Evolutionary conservation across 495 filamentous ascomycete species (phyloP).

Genomic region (Aspergillus affinis): DNA sequence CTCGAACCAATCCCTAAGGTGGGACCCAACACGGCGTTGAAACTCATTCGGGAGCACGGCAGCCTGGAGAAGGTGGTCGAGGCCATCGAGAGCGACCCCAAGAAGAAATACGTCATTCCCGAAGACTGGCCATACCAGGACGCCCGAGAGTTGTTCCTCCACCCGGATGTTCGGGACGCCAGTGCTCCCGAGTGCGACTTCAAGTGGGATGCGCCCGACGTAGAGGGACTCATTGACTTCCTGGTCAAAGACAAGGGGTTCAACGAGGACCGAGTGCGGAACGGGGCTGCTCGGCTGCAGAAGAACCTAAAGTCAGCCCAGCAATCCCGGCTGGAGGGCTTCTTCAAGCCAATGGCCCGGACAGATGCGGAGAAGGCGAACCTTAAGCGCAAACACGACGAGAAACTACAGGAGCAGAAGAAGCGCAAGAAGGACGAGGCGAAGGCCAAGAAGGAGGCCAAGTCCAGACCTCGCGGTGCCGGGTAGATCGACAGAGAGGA

Average conservation of each 20-base stretch:
- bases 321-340: slow-evolving; percentile 90
- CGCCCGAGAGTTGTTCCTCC: slow-evolving; percentile 84
- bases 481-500: slow-evolving; percentile 24
- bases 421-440: slow-evolving; percentile 91
- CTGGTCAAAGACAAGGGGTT: slow-evolving; percentile 94
- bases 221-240: slow-evolving; percentile 84
- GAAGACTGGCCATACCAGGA: slow-evolving; percentile 94
- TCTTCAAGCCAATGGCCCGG: slow-evolving; percentile 93
- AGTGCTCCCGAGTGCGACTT: slow-evolving; percentile 88
- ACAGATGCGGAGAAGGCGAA: slow-evolving; percentile 77
- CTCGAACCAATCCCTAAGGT: slow-evolving; percentile 93
- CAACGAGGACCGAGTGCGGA: slow-evolving; percentile 86
- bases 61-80: slow-evolving; percentile 84
- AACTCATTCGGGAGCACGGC: slow-evolving; percentile 87
- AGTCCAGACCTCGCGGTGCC: slow-evolving; percentile 79
- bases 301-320: slow-evolving; percentile 89
- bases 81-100: slow-evolving; percentile 68
- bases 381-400: slow-evolving; percentile 90
- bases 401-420: slow-evolving; percentile 84
- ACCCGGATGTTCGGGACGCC: slow-evolving; percentile 84
- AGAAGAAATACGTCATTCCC: slow-evolving; percentile 77
- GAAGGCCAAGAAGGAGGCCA: slow-evolving; percentile 83
- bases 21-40: slow-evolving; percentile 85
- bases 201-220: slow-evolving; percentile 93
- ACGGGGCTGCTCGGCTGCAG: slow-evolving; percentile 68